Base-by-base conservation (phyloP, 345 rosid species). In the Hibiscus mutabilis region DNA sequence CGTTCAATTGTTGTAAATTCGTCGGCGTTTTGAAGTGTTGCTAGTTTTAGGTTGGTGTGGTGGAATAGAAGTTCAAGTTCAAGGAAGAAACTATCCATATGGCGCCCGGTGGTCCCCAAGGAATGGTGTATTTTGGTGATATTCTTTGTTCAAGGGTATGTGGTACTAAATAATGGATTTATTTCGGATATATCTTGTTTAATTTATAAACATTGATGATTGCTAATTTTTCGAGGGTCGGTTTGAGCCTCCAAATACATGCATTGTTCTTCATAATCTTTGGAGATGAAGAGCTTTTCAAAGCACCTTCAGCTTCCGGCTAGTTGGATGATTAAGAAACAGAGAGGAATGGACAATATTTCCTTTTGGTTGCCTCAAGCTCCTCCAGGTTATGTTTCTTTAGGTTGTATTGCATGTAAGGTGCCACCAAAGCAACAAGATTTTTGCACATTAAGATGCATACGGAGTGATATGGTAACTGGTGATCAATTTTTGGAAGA, bases 321-420 rank as follows among this genome's bases (percentile, higher is more conserved):
- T 78, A 71, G 92, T 92, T 76, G 99, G 97, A 72, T 89, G 37
- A 83, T 92, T 66, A 95, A 92, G 85, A 92, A 84, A 83, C 91
- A 86, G 47, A 86, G 86, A 76, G 96, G 96, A 75, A 79, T 89
- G 80, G 97, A 92, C 55, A 85, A 72, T 79, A 84, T 92, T 70
- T 86, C 93, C 40, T 95, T 95, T 78, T 95, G 97, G 96, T 84
- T 92, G 87, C 99, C 97, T 75, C 92, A 84, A 81, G 91, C 99
- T 59, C 98, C 97, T 31, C 93, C 96, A 8, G 97, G 99, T 27
- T 95, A 87, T 81, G 92, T 95, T 82, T 84, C 99, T 42, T 83
- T 95, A 77, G 99, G 99, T 53, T 95, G 92, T 77, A 74, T 95
- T 68, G 97, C 92, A 71, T 84, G 84, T 75, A 90, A 86, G 86